Percentiles rank a stretch among this genome's conserved stretches.
These are phyloP conservation scores for Candolleomyces aberdarensis DNA, from an alignment of 768 basidiomycete genomes.

Conservation along the genomic window DNA sequence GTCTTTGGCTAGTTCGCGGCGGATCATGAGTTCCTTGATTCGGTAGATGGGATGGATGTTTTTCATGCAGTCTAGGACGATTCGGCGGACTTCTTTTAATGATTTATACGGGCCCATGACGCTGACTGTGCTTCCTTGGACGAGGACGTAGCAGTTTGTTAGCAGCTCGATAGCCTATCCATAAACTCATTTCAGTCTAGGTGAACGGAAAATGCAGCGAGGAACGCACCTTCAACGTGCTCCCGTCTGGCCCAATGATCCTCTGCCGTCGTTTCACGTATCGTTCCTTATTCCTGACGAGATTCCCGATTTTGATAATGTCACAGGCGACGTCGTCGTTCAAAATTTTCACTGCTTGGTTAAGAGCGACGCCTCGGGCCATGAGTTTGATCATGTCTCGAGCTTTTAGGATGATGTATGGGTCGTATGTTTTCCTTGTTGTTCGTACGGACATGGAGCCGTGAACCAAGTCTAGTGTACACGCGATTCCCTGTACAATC, in stretches of 20 bases:
- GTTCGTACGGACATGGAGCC: constrained; percentile 98
- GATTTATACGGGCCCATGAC: constrained; percentile 97
- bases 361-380: constrained; percentile 84
- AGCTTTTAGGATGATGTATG: constrained; percentile 94
- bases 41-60: constrained; percentile 99
- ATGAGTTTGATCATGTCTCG: constrained; percentile 94
- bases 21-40: constrained; percentile 99
- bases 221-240: constrained; percentile 82
- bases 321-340: constrained; percentile 91
- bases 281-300: constrained; percentile 93
- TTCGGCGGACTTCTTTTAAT: constrained; percentile 92
- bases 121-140: constrained; percentile 97
- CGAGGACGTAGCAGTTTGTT: constrained; percentile 95
- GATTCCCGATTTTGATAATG: constrained; percentile 95
- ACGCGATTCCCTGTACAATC: constrained; percentile 68
- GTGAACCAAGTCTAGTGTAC: constrained; percentile 91
- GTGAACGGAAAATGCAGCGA: not conserved
- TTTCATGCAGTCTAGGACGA: constrained; percentile 99
- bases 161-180: constrained; percentile 91
- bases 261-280: constrained; percentile 95
- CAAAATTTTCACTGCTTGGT: constrained; percentile 84
- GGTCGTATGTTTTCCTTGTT: constrained; percentile 95
- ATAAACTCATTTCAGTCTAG: not conserved
- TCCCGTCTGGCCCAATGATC: constrained; percentile 96
- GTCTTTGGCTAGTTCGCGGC: constrained; percentile 96